Conservation (phyloP, 257 asterid species). For the Salvia hispanica region DNA sequence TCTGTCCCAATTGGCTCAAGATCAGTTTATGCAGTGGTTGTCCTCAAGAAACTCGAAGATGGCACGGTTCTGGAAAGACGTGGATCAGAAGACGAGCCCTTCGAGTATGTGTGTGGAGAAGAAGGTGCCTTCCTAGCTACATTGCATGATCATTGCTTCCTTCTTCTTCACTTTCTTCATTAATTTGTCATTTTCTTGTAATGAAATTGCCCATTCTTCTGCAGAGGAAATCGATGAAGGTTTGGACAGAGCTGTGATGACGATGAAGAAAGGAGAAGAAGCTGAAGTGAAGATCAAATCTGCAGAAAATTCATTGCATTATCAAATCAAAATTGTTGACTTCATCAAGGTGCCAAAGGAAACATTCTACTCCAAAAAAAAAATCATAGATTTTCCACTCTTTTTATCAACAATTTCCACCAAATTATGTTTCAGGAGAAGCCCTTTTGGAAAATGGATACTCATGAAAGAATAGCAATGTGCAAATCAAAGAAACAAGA, state of each 20-base stretch:
- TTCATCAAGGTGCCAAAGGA: constrained; percentile 47
- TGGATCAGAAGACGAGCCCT: constrained; percentile 54
- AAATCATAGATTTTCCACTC: not conserved
- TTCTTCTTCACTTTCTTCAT: not conserved
- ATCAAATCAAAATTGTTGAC: constrained; percentile 54
- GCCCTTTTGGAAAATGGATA: constrained; percentile 68
- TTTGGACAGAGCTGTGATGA: constrained; percentile 58
- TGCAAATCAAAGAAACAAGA: constrained; percentile 46
- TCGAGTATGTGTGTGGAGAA: constrained; percentile 53
- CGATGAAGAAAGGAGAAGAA: constrained; percentile 68
- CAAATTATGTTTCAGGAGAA: constrained; percentile 44
- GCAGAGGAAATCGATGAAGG: constrained; percentile 50
- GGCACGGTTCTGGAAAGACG: constrained; percentile 46
- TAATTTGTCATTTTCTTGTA: not conserved
- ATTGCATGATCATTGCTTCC: not conserved
- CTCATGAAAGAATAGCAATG: constrained; percentile 45
- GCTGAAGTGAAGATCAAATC: constrained; percentile 51
- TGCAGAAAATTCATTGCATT: constrained; percentile 28
- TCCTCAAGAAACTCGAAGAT: constrained; percentile 47
- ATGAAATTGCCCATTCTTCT: not conserved
- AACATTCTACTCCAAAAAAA: not conserved
- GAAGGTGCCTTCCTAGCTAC: constrained; percentile 42
- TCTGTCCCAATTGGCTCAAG: not conserved
- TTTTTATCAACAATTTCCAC: not conserved
- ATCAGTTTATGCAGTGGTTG: constrained; percentile 38